These are phyloP conservation scores for Pichia sp. DNA, from an alignment of 1,139 yeast species.

Conservation along the genomic window DNA sequence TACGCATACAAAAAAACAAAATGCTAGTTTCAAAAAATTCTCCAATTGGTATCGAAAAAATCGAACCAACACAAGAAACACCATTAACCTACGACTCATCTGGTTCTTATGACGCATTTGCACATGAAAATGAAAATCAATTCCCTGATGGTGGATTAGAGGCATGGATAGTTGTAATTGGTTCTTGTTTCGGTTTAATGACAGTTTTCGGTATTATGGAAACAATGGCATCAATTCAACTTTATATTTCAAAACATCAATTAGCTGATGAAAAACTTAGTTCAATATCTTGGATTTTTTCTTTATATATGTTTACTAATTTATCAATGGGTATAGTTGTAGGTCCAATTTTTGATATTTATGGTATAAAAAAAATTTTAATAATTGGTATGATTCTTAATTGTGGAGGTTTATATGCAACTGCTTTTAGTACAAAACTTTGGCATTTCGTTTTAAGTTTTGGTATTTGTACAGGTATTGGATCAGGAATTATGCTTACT, in stretches of 20 bases:
- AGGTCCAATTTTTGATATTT: conserved; percentile 60
- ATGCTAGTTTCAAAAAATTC: too few species aligned
- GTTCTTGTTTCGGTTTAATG: conserved; percentile 56
- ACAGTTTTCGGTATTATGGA: conserved; percentile 62
- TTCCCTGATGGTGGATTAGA: conserved; percentile 57
- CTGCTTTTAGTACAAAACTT: conserved; percentile 46
- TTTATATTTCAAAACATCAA: conserved; percentile 53
- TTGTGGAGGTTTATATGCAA: conserved; percentile 46
- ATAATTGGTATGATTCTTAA: conserved; percentile 42
- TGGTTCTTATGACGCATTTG: conserved; percentile 21
- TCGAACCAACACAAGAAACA: conserved; percentile 1
- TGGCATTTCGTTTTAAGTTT: conserved; percentile 57
- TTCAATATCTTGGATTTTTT: conserved; percentile 60
- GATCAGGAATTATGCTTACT: conserved; percentile 50
- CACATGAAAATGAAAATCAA: conserved; percentile 25
- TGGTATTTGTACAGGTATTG: conserved; percentile 51
- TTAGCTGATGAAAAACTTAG: conserved; percentile 40
- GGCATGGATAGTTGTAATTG: conserved; percentile 53
- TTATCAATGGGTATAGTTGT: conserved; percentile 50
- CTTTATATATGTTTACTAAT: conserved; percentile 49
- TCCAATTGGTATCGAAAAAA: too few species aligned
- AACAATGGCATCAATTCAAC: conserved; percentile 60
- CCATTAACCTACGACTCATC: conserved; percentile 4
- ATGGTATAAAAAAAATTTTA: conserved; percentile 47
- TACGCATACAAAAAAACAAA: not conserved